Conservation (phyloP, 2,329 filamentous ascomycete genomes). For the Penicillium brasilianum region DNA sequence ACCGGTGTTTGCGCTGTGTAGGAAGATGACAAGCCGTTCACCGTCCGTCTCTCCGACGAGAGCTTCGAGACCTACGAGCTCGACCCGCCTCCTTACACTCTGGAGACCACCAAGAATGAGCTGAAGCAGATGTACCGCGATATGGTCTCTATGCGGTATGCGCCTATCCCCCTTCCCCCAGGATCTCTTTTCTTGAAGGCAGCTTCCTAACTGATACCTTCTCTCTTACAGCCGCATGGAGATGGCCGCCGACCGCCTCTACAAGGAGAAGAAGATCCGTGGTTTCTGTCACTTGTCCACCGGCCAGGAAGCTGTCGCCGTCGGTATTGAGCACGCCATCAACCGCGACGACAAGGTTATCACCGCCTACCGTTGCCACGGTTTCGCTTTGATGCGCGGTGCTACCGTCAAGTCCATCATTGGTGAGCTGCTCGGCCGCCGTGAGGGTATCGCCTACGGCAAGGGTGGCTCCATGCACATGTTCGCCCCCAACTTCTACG, state of each 20-base stretch:
- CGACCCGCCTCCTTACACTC: conserved; percentile 90
- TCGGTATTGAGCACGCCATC: conserved; percentile 96
- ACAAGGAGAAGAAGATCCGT: conserved; percentile 99
- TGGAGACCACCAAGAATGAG: conserved; percentile 95
- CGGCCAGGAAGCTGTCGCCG: conserved; percentile 95
- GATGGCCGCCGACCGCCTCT: conserved; percentile 97
- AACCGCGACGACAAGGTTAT: conserved; percentile 91
- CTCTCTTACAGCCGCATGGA: conserved; percentile 84
- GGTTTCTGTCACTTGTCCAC: conserved; percentile 99
- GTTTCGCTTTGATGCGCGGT: conserved; percentile 96
- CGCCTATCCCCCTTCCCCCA: neutral
- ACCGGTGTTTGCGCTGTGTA: conserved; percentile 45
- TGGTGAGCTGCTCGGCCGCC: conserved; percentile 90
- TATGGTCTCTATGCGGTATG: conserved; percentile 93
- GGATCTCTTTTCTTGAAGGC: too few relatives aligned
- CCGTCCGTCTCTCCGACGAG: conserved; percentile 92
- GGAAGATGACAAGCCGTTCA: conserved; percentile 94
- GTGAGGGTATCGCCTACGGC: conserved; percentile 96
- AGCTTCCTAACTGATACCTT: conserved; percentile 18
- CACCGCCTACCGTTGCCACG: conserved; percentile 98
- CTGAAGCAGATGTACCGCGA: conserved; percentile 99
- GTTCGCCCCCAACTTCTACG: conserved; percentile 98
- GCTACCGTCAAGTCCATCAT: conserved; percentile 90
- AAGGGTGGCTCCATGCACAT: conserved; percentile 99
- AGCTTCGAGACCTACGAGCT: conserved; percentile 99